These are phyloP conservation scores for Massarina eburnea DNA, from an alignment of 2,329 filamentous ascomycete species.

Conservation along the genomic window DNA sequence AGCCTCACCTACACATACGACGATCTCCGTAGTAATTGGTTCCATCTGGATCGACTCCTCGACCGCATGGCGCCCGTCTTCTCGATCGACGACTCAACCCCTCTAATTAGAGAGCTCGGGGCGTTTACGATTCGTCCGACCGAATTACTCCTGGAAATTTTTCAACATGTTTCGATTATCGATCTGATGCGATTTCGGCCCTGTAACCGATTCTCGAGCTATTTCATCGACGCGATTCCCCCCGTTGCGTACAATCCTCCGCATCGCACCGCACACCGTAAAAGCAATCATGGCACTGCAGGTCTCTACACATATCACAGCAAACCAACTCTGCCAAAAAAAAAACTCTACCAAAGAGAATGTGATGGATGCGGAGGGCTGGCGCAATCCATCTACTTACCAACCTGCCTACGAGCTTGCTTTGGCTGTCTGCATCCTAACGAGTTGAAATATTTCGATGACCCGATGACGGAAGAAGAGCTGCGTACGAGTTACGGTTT, in stretches of 20 bases:
- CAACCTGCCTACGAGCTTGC: constrained; percentile 12
- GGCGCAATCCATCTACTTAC: constrained; percentile 10
- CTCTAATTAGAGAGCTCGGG: constrained; percentile 7
- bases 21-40: constrained; percentile 4
- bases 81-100: constrained; percentile 4
- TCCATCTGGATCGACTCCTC: constrained; percentile 13
- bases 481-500: not conserved
- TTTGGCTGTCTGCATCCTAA: constrained; percentile 3
- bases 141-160: constrained; percentile 9
- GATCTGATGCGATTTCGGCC: constrained; percentile 11
- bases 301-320: constrained; percentile 10
- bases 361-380: constrained; percentile 10
- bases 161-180: constrained; percentile 10
- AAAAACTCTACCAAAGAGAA: constrained; percentile 9
- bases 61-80: constrained; percentile 10
- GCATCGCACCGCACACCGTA: constrained; percentile 11
- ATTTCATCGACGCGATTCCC: constrained; percentile 8
- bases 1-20: constrained; percentile 11
- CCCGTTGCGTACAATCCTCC: constrained; percentile 8
- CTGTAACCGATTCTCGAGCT: constrained; percentile 11
- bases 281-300: constrained; percentile 11
- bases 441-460: not conserved
- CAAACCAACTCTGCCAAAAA: constrained; percentile 8
- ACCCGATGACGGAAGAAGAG: constrained; percentile 1
- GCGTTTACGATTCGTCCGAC: constrained; percentile 7